Percentiles rank a stretch among this genome's conserved stretches.
Evolutionary conservation across 306 rosid species (phyloP).

Genomic region (Lagenaria siceraria): DNA sequence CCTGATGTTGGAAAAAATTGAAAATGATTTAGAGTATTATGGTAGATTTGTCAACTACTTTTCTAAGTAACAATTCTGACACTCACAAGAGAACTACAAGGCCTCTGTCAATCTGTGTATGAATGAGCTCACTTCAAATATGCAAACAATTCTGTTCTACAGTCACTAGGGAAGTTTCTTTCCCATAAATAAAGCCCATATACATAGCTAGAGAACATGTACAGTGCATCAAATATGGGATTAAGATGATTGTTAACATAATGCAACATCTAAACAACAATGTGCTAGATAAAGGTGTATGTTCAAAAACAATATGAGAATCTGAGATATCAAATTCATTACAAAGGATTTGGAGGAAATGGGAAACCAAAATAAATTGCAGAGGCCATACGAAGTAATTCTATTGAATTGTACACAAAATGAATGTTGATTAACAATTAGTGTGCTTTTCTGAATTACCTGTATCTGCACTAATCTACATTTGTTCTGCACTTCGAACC

Average conservation of each 20-base stretch:
- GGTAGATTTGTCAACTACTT: not conserved
- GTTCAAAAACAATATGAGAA: not conserved
- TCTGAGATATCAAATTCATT: not conserved
- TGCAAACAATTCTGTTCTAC: not conserved
- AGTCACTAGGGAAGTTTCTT: not conserved
- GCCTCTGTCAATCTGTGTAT: not conserved
- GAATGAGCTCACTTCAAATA: not conserved
- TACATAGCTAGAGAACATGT: not conserved
- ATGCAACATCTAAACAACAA: not conserved
- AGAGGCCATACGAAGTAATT: not conserved
- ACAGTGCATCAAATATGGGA: not conserved
- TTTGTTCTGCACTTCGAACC: conserved; percentile 51
- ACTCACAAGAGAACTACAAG: not conserved
- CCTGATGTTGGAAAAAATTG: conserved; percentile 31
- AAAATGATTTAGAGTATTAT: not conserved
- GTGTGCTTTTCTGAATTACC: conserved; percentile 27
- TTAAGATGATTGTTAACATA: not conserved
- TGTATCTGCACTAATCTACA: conserved; percentile 21
- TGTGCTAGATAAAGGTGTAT: not conserved
- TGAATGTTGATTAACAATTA: not conserved
- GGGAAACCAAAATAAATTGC: not conserved
- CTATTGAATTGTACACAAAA: not conserved
- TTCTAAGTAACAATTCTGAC: not conserved
- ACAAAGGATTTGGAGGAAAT: not conserved
- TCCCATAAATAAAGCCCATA: not conserved